phyloP scores from a whole-genome alignment of 139 green algal species.

The Volvox africanus region DNA sequence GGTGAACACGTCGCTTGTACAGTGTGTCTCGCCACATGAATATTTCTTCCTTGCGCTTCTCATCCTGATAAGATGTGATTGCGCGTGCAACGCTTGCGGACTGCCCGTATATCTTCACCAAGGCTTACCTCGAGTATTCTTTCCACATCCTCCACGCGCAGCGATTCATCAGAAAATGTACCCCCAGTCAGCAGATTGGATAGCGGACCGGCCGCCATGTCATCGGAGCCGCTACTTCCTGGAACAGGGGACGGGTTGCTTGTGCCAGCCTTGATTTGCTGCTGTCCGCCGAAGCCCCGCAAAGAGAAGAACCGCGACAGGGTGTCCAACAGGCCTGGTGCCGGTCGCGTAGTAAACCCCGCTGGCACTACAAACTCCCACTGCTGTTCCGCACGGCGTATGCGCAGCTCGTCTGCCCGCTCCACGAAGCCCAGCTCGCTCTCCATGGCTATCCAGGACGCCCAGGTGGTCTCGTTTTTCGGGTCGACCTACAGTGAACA shows the following conservation, averaged over 20 bases:
- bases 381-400: slow-evolving; percentile 69
- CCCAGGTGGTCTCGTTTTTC: slow-evolving; percentile 77
- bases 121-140: background rate
- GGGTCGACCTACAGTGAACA: slow-evolving; percentile 67
- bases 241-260: background rate
- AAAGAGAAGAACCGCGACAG: slow-evolving; percentile 52
- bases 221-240: background rate
- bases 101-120: no score
- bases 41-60: background rate
- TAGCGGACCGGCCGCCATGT: background rate
- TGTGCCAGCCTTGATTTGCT: background rate
- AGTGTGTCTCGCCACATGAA: background rate
- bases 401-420: slow-evolving; percentile 89
- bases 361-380: slow-evolving; percentile 75
- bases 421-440: slow-evolving; percentile 79
- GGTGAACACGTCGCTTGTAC: background rate
- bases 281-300: slow-evolving; percentile 23
- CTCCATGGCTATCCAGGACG: slow-evolving; percentile 93
- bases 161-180: background rate
- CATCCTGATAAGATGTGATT: background rate
- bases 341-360: slow-evolving; percentile 74
- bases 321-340: slow-evolving; percentile 24
- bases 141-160: slow-evolving; percentile 27
- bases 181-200: background rate
- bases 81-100: no score